Base-by-base conservation (phyloP, 768 basidiomycete genomes). In the Pisolithus orientalis region DNA sequence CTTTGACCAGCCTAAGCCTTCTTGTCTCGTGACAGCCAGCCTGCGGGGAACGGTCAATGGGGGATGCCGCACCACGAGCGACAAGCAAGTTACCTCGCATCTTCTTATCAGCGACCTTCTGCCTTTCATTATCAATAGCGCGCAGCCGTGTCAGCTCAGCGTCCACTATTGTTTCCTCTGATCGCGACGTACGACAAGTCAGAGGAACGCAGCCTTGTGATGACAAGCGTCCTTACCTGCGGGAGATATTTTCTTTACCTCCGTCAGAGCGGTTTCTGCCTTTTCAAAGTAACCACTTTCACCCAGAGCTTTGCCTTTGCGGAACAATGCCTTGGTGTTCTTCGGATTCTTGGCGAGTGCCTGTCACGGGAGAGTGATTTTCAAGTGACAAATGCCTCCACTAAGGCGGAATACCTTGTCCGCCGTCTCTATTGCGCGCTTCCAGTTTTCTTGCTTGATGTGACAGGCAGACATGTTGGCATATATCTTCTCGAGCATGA, bases 391-490 rank as follows among this genome's bases (percentile, higher is more conserved):
- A 34, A 5, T 47, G 14, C n/a, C 31, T 16, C 43, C 27, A 13
- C 13, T 27, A 27, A 46, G 25, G 42, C 14, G 46, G 37, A 2
- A 31, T 42, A 78, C 89, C 76, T 91, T 87, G 59, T 91, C 83
- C 24, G 90, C 87, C n/a, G 87, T 84, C 58, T 92, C 87, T 48
- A 80, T 64, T 0, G 84, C 85, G 13, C 90, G 80, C 61, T 82
- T 80, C 86, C 86, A 93, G 62, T 90, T 93, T 44, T 75, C 73
- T 47, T 81, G 80, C 68, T 89, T 90, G 61, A 92, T 70, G 64
- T 92, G 87, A 58, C 88, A 90, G 5, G 87, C 88, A 3, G 84
- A 80, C 85, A 89, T 87, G 52, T 93, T 93, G 4, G 87, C 80
- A 56, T 92, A 88, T 44, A 91, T 81, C 71, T 87, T 92, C 68